Evolutionary conservation across 129 eudicot genomes (phyloP), one percentile per base, ranked within the genome.

Genomic region (Solidago caesia): DNA sequence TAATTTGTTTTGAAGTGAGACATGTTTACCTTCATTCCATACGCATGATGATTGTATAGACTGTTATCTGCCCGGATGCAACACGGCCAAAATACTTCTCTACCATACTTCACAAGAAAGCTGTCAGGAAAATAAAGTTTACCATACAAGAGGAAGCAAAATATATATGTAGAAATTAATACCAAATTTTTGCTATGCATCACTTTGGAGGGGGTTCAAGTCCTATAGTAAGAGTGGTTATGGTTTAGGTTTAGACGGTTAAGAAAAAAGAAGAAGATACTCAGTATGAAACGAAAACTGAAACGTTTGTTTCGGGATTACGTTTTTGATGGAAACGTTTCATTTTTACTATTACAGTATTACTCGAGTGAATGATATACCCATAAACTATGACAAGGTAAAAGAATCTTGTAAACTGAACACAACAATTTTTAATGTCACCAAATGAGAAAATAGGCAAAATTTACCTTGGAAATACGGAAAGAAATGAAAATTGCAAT

Each of bases 31-130:
- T 75, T 66, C 96, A 89, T 80, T 60, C 74, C 27, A 25, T 86
- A 52, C 70, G 86, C 77, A 75, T 89, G 91, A 76, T 16, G 65
- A 65, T 41, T 49, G 66, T 42, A 49, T 49, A 64, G 79, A 66
- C 56, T 13, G 75, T 77, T 77, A 63, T 46, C 51, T 26, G 68
- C 62, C 52, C 64, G 45, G 5, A 56, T 48, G 66, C 81, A 61
- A 41, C 39, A 65, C 8, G 63, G 64, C 49, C 57, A 68, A 73
- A 64, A 11, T 39, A 33, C 44, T 58, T 77, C 57, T 75, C 68
- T 76, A 42, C 21, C 70, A 44, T 52, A 78, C 42, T 16, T 61
- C 56, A 21, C 27, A 14, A 60, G 26, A 44, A 73, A 62, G 55
- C 45, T 11, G 67, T 39, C 21, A 45, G 52, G 33, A 26, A 8